Evolutionary conservation across 192 early-diverging fungal genomes (phyloP).

Genomic region (Rhizophagus clarus): DNA sequence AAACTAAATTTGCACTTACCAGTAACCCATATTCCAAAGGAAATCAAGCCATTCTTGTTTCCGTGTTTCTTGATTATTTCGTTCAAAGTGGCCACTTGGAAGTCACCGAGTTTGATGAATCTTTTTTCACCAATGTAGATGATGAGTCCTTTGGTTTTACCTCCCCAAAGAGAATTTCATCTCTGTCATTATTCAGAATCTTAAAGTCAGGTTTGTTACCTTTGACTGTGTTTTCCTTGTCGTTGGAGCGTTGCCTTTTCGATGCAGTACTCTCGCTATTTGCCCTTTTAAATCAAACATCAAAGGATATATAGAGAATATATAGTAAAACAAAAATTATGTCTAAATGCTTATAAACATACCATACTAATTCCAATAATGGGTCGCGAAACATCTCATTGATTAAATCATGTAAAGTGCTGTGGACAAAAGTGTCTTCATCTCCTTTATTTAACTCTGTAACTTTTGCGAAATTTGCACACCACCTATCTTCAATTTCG

Average conservation of each 20-base stretch:
- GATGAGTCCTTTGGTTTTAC: slow-evolving; percentile 21
- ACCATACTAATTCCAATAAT: slow-evolving; percentile 27
- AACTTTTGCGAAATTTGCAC: slow-evolving; percentile 17
- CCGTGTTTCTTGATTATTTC: slow-evolving; percentile 14
- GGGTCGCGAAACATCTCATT: slow-evolving; percentile 19
- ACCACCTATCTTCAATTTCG: slow-evolving; percentile 25
- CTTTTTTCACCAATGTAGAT: slow-evolving; percentile 26
- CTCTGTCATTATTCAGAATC: neutral
- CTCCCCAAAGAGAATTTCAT: slow-evolving; percentile 15
- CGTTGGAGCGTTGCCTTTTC: neutral
- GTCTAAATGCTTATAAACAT: slow-evolving; percentile 22
- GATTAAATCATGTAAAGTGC: slow-evolving; percentile 21
- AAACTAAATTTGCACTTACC: slow-evolving; percentile 17
- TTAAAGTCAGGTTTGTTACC: slow-evolving; percentile 23
- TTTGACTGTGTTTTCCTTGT: slow-evolving; percentile 24
- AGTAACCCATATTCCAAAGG: slow-evolving; percentile 18
- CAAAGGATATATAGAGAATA: neutral
- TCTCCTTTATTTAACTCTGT: slow-evolving; percentile 21
- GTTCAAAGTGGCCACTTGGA: slow-evolving; percentile 3
- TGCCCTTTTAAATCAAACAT: slow-evolving; percentile 20
- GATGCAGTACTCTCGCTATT: slow-evolving; percentile 18
- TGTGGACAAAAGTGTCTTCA: slow-evolving; percentile 17
- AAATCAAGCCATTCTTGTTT: neutral
- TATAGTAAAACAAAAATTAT: slow-evolving; percentile 9
- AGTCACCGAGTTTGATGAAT: slow-evolving; percentile 5